Evolutionary conservation across 148 eudicot species (phyloP).

Genomic region (Gaultheria prostrata): DNA sequence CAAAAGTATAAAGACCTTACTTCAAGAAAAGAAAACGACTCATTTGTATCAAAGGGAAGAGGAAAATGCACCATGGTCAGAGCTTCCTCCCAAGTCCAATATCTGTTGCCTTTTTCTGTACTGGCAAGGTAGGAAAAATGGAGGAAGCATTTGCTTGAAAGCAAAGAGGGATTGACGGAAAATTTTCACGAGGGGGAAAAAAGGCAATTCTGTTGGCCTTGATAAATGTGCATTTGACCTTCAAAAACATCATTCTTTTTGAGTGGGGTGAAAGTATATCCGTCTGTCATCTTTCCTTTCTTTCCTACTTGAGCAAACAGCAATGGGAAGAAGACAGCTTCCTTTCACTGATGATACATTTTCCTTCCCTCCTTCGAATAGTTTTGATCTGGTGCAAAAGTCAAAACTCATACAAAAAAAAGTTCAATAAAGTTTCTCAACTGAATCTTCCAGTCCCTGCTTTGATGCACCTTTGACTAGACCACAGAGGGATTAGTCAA

Average conservation of each 20-base stretch:
- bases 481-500: too few relatives aligned
- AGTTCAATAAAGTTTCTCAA: too few relatives aligned
- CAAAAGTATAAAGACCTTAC: too few relatives aligned
- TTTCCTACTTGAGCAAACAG: background rate
- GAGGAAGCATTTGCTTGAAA: too few relatives aligned
- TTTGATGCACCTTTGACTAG: too few relatives aligned
- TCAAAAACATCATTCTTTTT: background rate
- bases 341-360: background rate
- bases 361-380: too few relatives aligned
- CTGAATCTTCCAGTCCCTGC: too few relatives aligned
- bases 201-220: background rate
- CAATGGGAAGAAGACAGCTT: slow-evolving; percentile 2
- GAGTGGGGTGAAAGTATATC: background rate
- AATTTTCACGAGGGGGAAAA: background rate
- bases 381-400: too few relatives aligned
- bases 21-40: background rate
- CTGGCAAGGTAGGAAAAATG: background rate
- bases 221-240: background rate
- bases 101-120: background rate
- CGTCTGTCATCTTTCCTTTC: background rate
- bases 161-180: background rate
- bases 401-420: too few relatives aligned
- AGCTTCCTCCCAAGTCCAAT: background rate
- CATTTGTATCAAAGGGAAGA: background rate
- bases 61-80: background rate